Percentiles rank a stretch among this genome's conserved stretches.
These are phyloP conservation scores for Suhomyces bokatorum DNA, from an alignment of 1,139 yeast genomes.

Conservation along the genomic window DNA sequence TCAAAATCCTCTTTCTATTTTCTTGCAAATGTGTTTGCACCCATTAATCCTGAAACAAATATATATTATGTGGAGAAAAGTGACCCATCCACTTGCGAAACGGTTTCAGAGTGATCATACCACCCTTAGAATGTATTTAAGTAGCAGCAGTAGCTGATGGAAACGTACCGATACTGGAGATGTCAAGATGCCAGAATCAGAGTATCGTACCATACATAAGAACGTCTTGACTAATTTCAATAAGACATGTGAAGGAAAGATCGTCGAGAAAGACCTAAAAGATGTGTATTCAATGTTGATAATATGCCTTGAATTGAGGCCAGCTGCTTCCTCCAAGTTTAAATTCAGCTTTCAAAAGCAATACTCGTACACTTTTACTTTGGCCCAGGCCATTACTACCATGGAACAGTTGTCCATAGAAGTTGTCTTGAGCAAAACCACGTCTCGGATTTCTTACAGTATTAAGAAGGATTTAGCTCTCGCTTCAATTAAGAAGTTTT, in stretches of 20 bases:
- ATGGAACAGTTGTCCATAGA: slow-evolving; percentile 53
- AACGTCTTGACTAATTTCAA: slow-evolving; percentile 43
- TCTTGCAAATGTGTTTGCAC: not conserved
- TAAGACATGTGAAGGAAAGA: slow-evolving; percentile 52
- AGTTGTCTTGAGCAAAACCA: slow-evolving; percentile 50
- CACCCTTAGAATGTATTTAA: not conserved
- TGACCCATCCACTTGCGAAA: not conserved
- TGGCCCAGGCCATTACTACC: slow-evolving; percentile 50
- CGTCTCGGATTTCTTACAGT: slow-evolving; percentile 60
- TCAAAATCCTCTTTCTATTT: too few species aligned
- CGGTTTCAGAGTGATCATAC: not conserved
- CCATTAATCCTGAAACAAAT: not conserved
- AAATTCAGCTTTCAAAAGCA: slow-evolving; percentile 18
- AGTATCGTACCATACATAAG: slow-evolving; percentile 36
- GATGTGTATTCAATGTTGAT: slow-evolving; percentile 56
- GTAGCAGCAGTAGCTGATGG: not conserved
- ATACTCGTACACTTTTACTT: slow-evolving; percentile 55
- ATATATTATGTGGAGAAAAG: too few species aligned
- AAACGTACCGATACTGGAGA: not conserved
- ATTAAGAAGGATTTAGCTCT: slow-evolving; percentile 55
- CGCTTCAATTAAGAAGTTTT: slow-evolving; percentile 54
- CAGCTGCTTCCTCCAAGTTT: not conserved
- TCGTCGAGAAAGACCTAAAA: slow-evolving; percentile 57
- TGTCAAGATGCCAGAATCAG: not conserved
- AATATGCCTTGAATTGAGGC: slow-evolving; percentile 46